Conservation (phyloP, 192 early-diverging fungal species). For the Piromyces finnis region DNA sequence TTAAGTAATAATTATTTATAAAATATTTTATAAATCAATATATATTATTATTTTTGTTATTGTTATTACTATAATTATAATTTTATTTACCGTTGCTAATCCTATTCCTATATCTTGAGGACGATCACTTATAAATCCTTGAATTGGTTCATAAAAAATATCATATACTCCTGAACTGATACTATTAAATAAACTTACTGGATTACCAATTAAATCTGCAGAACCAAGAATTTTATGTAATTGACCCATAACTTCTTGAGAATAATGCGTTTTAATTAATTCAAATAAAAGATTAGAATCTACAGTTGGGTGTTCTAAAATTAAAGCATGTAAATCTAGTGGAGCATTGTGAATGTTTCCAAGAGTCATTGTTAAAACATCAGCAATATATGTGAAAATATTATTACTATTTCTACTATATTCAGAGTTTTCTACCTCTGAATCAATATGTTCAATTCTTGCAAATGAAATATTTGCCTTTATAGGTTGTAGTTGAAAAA, state of each 20-base stretch:
- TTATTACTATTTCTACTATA: not conserved
- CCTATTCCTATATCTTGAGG: conserved; percentile 90
- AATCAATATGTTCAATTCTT: conserved; percentile 48
- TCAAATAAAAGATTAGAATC: conserved; percentile 54
- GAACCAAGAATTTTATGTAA: conserved; percentile 75
- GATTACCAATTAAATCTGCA: conserved; percentile 93
- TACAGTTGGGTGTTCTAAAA: conserved; percentile 74
- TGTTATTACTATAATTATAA: conserved; percentile 17
- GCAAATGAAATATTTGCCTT: conserved; percentile 94
- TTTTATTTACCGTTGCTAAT: conserved; percentile 60
- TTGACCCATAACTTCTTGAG: conserved; percentile 77
- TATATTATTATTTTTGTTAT: conserved; percentile 1
- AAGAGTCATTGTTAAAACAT: conserved; percentile 90
- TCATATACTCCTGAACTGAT: conserved; percentile 86
- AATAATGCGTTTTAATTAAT: conserved; percentile 69
- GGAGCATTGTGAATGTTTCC: conserved; percentile 71
- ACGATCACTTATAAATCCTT: conserved; percentile 85
- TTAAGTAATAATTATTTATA: not conserved
- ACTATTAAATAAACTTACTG: conserved; percentile 90
- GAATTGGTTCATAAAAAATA: conserved; percentile 94
- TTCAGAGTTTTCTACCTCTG: conserved; percentile 29
- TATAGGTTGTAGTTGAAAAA: conserved; percentile 80
- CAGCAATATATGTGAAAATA: conserved; percentile 45
- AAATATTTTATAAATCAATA: too few species aligned
- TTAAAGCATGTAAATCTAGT: conserved; percentile 23